These are phyloP conservation scores for Fraxinus americana DNA, from an alignment of 257 asterid species.

Conservation along the genomic window DNA sequence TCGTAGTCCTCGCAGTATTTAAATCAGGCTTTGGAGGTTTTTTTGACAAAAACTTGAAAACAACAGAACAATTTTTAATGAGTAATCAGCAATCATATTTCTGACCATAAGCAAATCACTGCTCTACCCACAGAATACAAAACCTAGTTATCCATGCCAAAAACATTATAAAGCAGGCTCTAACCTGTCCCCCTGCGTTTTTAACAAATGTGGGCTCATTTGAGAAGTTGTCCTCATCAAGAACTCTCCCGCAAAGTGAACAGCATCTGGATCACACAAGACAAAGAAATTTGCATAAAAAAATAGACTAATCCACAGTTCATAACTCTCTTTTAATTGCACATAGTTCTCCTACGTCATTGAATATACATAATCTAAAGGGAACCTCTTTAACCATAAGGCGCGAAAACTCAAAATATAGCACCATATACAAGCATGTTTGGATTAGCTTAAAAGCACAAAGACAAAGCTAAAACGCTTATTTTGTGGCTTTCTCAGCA, in stretches of 20 bases:
- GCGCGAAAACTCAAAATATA: neutral
- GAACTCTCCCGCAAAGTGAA: constrained; percentile 64
- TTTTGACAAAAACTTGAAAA: neutral
- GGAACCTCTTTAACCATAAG: neutral
- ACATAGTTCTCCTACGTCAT: neutral
- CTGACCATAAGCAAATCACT: neutral
- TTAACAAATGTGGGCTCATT: constrained; percentile 59
- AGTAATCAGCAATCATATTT: neutral
- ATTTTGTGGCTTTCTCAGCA: neutral
- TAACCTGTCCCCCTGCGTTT: constrained; percentile 67
- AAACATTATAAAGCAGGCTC: constrained; percentile 5
- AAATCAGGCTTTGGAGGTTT: neutral
- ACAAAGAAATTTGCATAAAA: constrained; percentile 1
- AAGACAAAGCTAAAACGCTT: neutral
- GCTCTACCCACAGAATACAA: neutral
- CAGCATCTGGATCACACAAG: constrained; percentile 54
- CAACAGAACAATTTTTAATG: neutral
- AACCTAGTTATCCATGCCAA: constrained; percentile 4
- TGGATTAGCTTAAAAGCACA: neutral
- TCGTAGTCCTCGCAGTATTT: neutral
- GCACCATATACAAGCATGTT: neutral
- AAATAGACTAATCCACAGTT: neutral
- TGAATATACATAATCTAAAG: neutral
- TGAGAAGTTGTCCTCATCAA: constrained; percentile 56
- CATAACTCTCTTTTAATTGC: neutral